Base-by-base conservation (phyloP, 1,139 yeast species). In the Kodamaea fungicola region DNA sequence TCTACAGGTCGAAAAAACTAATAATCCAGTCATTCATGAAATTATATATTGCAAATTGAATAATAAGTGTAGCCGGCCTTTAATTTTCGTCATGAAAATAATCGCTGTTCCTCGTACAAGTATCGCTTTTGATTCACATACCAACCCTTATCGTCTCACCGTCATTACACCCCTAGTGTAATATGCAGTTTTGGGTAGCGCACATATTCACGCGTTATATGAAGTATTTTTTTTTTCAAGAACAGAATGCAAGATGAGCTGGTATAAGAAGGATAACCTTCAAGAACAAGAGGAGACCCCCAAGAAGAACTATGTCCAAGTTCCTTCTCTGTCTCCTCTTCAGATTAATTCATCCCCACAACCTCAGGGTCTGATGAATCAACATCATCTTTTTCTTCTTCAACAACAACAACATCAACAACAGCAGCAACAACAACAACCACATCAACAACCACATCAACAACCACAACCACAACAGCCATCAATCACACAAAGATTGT, bases 211-310 rank as follows among this genome's bases (percentile, higher is more conserved):
- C 19, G 19, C 19, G 19, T 16, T 16, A 16, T 16, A 16, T 16
- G 19, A 16, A 16, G 19, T 16, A 16, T 16, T 29, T 10, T 29
- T 13, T 12, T 10, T 30, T 31, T 26, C 23, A 22, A n/a, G 3
- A 8, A 9, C 9, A 8, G n/a, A 9, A 22, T 9, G 16, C 30
- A 39, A 13, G 33, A 63, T 63, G 69, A 62, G 66, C 49, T 62
- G 67, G 67, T 61, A 59, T 43, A 46, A 51, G 38, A 50, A 52
- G 31, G 54, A 55, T 12, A 50, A 52, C 30, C 50, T 61, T 2
- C 44, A 51, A 19, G 28, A 32, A 28, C 31, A 31, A 13, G 38
- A 34, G n/a, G 37, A 30, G 19, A 34, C 42, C 6, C 44, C 44
- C 19, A 21, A 33, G 22, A 37, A 34, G 32, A 43, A 40, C 33